Evolutionary conservation across 2,329 filamentous ascomycete species (phyloP).

Genomic region (Polychaeton citri): DNA sequence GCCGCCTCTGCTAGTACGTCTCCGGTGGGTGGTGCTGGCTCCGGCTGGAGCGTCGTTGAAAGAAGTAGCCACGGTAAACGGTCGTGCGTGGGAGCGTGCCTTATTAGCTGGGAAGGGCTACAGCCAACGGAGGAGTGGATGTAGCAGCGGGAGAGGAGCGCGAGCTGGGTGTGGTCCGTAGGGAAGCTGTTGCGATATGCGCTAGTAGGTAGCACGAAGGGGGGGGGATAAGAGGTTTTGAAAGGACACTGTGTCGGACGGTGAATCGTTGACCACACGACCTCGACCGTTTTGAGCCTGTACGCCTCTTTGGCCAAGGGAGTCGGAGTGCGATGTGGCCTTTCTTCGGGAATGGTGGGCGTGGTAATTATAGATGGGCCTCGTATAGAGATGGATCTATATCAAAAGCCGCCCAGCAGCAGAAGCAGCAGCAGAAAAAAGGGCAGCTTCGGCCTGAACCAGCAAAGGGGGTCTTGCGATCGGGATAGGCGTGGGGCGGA

Average conservation of each 20-base stretch:
- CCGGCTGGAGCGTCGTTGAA: background rate
- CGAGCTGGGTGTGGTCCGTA: background rate
- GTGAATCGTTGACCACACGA: too few relatives aligned
- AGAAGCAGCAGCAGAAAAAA: too few relatives aligned
- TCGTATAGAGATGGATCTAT: too few relatives aligned
- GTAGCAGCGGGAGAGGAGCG: background rate
- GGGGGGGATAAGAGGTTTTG: too few relatives aligned
- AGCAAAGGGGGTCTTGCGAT: too few relatives aligned
- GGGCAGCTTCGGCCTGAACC: too few relatives aligned
- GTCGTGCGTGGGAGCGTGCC: background rate
- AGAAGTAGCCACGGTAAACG: background rate
- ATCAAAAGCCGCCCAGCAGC: too few relatives aligned
- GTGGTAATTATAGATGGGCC: too few relatives aligned
- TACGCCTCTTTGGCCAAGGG: background rate
- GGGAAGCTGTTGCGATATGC: too few relatives aligned
- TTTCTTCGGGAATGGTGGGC: too few relatives aligned
- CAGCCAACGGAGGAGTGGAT: background rate
- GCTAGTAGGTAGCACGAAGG: background rate
- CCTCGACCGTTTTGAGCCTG: background rate
- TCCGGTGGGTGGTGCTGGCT: constrained; percentile 5
- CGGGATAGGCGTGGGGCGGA: too few relatives aligned
- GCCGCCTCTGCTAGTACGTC: constrained; percentile 7
- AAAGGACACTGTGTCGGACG: background rate
- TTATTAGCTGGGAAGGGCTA: background rate
- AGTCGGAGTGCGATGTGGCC: too few relatives aligned